phyloP scores from a whole-genome alignment of 805 yeast genomes.

The Metschnikowia chrysomelidarum region DNA sequence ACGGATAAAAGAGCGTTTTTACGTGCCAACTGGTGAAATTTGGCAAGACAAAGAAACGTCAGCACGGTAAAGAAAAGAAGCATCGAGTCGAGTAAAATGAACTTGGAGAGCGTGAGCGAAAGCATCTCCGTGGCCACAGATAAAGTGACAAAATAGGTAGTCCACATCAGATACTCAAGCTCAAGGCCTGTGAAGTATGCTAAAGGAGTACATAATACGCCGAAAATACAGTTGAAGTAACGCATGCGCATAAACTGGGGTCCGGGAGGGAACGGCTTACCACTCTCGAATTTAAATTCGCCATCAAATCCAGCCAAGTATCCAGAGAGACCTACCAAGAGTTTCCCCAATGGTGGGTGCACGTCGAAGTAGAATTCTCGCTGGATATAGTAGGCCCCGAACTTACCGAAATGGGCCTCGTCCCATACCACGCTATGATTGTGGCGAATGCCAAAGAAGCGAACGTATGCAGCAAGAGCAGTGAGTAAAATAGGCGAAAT shows the following conservation, averaged over 20 bases:
- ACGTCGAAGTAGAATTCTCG: conserved; percentile 95
- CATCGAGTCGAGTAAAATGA: conserved; percentile 76
- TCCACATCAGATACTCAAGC: conserved; percentile 26
- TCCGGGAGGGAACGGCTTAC: conserved; percentile 59
- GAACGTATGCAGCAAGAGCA: conserved; percentile 29
- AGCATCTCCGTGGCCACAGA: conserved; percentile 68
- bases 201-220: conserved; percentile 64
- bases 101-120: conserved; percentile 68
- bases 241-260: conserved; percentile 66
- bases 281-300: conserved; percentile 70
- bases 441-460: conserved; percentile 58
- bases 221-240: conserved; percentile 65
- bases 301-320: conserved; percentile 84
- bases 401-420: conserved; percentile 97
- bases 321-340: conserved; percentile 87
- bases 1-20: conserved; percentile 34
- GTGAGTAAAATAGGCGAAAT: conserved; percentile 16
- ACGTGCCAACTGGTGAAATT: conserved; percentile 48
- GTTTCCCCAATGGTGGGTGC: conserved; percentile 95
- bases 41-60: conserved; percentile 36
- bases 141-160: conserved; percentile 59
- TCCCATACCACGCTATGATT: conserved; percentile 88
- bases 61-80: conserved; percentile 67
- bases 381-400: conserved; percentile 84
- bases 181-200: conserved; percentile 51